Percentiles rank a stretch among this genome's conserved stretches.
phyloP scores from a whole-genome alignment of 768 basidiomycete species.

The Rhodotorula paludigena region DNA sequence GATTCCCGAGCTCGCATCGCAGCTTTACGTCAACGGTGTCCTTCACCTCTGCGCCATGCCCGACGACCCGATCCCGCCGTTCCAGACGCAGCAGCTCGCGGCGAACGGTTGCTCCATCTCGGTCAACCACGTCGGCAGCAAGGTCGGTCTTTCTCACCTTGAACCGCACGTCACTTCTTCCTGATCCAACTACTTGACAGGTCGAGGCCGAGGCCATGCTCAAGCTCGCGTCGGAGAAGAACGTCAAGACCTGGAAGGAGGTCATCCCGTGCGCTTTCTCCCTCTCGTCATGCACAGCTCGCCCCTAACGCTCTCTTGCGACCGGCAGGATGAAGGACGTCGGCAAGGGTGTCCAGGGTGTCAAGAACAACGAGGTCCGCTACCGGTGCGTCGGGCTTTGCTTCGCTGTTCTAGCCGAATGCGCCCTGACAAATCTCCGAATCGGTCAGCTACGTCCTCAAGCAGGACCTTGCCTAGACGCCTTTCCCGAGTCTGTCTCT shows the following conservation, averaged over 20 bases:
- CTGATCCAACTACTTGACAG: too few species aligned
- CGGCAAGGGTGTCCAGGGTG: conserved; percentile 28
- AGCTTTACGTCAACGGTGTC: conserved; percentile 55
- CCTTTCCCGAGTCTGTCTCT: too few species aligned
- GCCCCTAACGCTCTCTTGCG: conserved; percentile 47
- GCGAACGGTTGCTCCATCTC: conserved; percentile 41
- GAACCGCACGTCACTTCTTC: too few species aligned
- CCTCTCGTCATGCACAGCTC: not conserved
- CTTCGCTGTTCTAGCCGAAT: too few species aligned
- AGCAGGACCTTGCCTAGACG: conserved; percentile 15
- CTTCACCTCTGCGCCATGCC: conserved; percentile 53
- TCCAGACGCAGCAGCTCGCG: conserved; percentile 35
- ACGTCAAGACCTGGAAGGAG: conserved; percentile 45
- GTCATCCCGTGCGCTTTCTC: not conserved
- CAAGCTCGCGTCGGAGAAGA: conserved; percentile 57
- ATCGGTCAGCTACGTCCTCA: conserved; percentile 8
- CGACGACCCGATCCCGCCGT: conserved; percentile 31
- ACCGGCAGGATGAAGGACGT: conserved; percentile 39
- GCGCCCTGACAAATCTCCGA: not conserved
- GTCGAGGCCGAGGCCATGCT: conserved; percentile 58
- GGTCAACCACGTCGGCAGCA: conserved; percentile 55
- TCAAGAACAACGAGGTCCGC: conserved; percentile 34
- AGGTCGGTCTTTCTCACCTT: conserved; percentile 43
- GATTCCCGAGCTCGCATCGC: conserved; percentile 56
- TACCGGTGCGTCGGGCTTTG: conserved; percentile 25